Evolutionary conservation across 192 early-diverging fungal species (phyloP), one percentile per base, ranked within the genome.

Genomic region (Backusella psychrophila): DNA sequence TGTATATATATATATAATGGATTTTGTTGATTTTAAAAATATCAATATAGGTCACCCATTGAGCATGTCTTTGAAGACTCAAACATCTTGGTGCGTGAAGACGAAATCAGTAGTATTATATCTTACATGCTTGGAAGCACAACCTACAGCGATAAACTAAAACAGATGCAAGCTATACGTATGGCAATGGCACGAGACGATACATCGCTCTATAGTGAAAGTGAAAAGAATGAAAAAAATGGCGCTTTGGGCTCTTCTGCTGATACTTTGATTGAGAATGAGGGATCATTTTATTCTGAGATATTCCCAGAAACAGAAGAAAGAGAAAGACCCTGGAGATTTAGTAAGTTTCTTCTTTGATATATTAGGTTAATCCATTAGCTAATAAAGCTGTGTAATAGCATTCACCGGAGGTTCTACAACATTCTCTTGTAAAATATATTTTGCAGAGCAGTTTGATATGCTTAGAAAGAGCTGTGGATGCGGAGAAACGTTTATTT

Each of bases 381-480:
- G 33, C 31, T 19, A 52, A 59, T 14, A 59, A 33, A 33, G 33
- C 33, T 33, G 14, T 59, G 38, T 35, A 69, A 9, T 83, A 89
- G 86, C 88, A 39, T 94, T 95, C 66, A 83, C 88, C 52, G 93
- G 94, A 73, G 95, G 92, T 1, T 87, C 90, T 14, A 93, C 93
- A 1, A 89, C 88, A 73, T 88, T 98, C 59, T 85, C 90, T 71
- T 98, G 97, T 89, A 94, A 94, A 76, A 92, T 96, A 3, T 97
- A 92, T 80, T 98, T 92, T 81, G 93, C 94, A 17, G 93, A 95
- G 76, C 94, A 98, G 82, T 98, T 98, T 81, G 95, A 97, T 78
- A 93, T 91, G 1, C 80, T 98, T 67, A 87, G 97, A 21, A 87
- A 91, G 29, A 93, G 92, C 71, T 95, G 95, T 75, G 94, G 93